These are phyloP conservation scores for Tolypocladium ovalisporum DNA, from an alignment of 2,329 filamentous ascomycete species.

Conservation along the genomic window DNA sequence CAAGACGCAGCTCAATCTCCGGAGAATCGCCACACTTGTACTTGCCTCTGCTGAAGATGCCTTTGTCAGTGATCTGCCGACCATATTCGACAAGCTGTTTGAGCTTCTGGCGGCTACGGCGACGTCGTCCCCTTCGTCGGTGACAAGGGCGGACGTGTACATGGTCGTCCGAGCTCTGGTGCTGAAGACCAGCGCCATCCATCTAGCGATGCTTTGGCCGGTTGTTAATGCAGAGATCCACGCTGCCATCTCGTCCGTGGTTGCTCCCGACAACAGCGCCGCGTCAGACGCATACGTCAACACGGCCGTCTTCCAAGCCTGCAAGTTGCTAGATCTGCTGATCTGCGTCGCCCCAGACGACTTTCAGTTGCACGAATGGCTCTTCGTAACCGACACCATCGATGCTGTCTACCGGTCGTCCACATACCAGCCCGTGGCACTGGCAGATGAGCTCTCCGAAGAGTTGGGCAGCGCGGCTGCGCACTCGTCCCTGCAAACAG, in stretches of 20 bases:
- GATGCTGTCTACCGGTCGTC: conserved; percentile 82
- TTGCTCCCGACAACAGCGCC: conserved; percentile 52
- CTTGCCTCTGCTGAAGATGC: conserved; percentile 68
- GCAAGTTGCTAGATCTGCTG: conserved; percentile 85
- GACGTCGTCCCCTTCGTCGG: conserved; percentile 84
- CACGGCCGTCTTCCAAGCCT: conserved; percentile 72
- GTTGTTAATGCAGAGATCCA: conserved; percentile 80
- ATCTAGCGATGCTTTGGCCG: conserved; percentile 82
- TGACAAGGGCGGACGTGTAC: conserved; percentile 80
- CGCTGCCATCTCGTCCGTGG: conserved; percentile 63
- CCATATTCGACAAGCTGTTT: conserved; percentile 71
- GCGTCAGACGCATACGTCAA: conserved; percentile 66
- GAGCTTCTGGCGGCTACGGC: conserved; percentile 77
- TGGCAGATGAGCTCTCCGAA: conserved; percentile 78
- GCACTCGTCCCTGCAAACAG: conserved; percentile 21
- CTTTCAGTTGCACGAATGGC: conserved; percentile 96
- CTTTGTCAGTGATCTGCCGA: conserved; percentile 64
- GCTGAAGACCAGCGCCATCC: conserved; percentile 66
- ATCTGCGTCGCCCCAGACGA: conserved; percentile 82
- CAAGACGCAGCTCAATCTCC: conserved; percentile 80
- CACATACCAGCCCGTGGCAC: conserved; percentile 56
- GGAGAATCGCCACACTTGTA: conserved; percentile 69
- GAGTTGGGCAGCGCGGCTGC: conserved; percentile 44
- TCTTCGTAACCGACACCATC: conserved; percentile 93
- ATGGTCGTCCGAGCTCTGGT: conserved; percentile 76